These are phyloP conservation scores for Flaveria brownii DNA, from an alignment of 129 eudicot species.

Conservation along the genomic window DNA sequence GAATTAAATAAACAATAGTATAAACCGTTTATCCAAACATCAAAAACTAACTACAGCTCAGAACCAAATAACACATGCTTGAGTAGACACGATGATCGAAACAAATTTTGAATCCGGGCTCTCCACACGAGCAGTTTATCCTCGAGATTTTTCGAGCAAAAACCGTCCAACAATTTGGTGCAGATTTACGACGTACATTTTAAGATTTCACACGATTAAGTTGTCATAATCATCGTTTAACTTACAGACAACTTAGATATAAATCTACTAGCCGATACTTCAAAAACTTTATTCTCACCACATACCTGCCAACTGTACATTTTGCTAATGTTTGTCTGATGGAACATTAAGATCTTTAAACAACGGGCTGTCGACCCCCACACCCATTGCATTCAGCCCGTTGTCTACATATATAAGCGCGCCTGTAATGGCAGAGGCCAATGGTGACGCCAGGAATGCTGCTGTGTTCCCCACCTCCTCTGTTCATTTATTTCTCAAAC, in stretches of 20 bases:
- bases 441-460: constrained; percentile 91
- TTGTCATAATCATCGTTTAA: neutral
- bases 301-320: constrained; percentile 11
- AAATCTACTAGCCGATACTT: constrained; percentile 33
- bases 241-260: constrained; percentile 17
- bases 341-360: constrained; percentile 77
- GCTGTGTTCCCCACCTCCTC: constrained; percentile 93
- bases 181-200: neutral
- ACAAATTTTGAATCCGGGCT: too few relatives aligned
- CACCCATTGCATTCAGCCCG: constrained; percentile 93
- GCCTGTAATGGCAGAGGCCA: constrained; percentile 95
- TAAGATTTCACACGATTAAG: constrained; percentile 19
- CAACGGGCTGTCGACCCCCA: constrained; percentile 84
- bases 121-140: too few relatives aligned
- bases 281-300: constrained; percentile 37
- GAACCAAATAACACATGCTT: neutral
- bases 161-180: neutral
- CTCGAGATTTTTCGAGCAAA: too few relatives aligned
- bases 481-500: constrained; percentile 40
- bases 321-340: constrained; percentile 43
- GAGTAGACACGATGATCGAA: neutral
- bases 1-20: neutral
- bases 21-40: neutral
- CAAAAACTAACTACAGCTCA: neutral
- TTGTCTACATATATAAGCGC: constrained; percentile 90